Percentiles rank a stretch among this genome's conserved stretches.
phyloP scores from a whole-genome alignment of 169 alveolate species.

The Plasmodium malariae region DNA sequence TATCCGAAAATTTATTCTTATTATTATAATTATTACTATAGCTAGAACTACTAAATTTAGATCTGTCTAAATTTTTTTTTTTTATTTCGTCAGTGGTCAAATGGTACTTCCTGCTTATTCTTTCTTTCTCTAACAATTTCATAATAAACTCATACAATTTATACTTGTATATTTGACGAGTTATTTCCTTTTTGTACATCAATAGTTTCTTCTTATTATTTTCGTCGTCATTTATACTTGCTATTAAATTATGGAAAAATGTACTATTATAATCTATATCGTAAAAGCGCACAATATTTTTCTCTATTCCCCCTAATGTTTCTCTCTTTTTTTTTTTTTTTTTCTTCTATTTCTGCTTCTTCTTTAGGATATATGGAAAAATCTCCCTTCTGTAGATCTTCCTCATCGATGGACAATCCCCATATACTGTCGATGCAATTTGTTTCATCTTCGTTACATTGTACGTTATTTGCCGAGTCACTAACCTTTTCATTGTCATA shows the following conservation, averaged over 20 bases:
- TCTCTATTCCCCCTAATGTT: background rate
- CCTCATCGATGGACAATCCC: constrained; percentile 46
- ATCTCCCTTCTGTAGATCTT: background rate
- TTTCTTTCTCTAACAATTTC: constrained; percentile 41
- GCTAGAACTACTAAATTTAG: no score
- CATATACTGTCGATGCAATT: constrained; percentile 22
- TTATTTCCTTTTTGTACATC: constrained; percentile 41
- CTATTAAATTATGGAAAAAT: background rate
- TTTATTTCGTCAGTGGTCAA: background rate
- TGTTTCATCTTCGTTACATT: background rate
- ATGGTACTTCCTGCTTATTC: background rate
- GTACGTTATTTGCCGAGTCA: background rate
- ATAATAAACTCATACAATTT: constrained; percentile 36
- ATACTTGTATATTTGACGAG: constrained; percentile 35
- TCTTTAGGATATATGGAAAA: background rate
- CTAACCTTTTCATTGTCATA: background rate
- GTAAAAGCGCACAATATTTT: background rate
- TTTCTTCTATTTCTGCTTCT: background rate
- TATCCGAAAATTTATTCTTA: constrained; percentile 35
- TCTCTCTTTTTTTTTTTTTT: background rate
- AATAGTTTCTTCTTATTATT: constrained; percentile 16
- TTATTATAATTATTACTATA: no score
- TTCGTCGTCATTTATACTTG: constrained; percentile 14
- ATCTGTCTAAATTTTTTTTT: background rate
- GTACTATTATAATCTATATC: constrained; percentile 12